Percentiles rank a stretch among this genome's conserved stretches.
Evolutionary conservation across 1,284 basidiomycete species (phyloP).

Genomic region (Lentinula novae-zelandiae): DNA sequence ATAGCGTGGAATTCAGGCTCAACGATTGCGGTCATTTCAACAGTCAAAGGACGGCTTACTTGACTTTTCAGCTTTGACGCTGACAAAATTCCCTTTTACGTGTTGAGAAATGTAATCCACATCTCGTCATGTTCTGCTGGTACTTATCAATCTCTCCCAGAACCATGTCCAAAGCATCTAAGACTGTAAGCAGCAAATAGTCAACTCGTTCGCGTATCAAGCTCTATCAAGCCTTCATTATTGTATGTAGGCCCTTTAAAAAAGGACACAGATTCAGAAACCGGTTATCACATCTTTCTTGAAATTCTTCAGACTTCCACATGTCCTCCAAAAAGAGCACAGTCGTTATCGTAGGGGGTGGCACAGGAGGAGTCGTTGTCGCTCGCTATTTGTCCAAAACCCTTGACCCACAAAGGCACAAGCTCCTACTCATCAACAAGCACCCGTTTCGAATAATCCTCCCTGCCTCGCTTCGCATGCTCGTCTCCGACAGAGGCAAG

Average conservation of each 20-base stretch:
- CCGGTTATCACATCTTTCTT: background rate
- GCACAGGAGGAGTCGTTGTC: background rate
- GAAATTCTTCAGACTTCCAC: background rate
- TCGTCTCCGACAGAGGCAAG: constrained; percentile 26
- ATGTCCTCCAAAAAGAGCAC: background rate
- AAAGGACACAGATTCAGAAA: too few species aligned
- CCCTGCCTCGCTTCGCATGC: constrained; percentile 33
- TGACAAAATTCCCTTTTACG: background rate
- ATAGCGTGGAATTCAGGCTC: background rate
- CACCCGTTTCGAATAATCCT: constrained; percentile 34
- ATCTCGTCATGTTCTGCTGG: background rate
- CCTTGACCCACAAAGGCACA: constrained; percentile 31
- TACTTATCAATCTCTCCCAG: background rate
- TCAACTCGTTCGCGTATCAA: background rate
- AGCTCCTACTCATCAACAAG: constrained; percentile 37
- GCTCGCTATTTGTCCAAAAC: constrained; percentile 15
- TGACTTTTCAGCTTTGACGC: background rate
- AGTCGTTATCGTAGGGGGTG: constrained; percentile 8
- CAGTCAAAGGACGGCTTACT: too few species aligned
- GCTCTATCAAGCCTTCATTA: too few species aligned
- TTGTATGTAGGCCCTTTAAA: too few species aligned
- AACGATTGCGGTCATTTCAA: too few species aligned
- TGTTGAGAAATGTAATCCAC: background rate
- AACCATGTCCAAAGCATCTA: background rate
- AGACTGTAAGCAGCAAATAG: background rate